phyloP scores from a whole-genome alignment of 2,329 filamentous ascomycete species.

The Venturia asperata region DNA sequence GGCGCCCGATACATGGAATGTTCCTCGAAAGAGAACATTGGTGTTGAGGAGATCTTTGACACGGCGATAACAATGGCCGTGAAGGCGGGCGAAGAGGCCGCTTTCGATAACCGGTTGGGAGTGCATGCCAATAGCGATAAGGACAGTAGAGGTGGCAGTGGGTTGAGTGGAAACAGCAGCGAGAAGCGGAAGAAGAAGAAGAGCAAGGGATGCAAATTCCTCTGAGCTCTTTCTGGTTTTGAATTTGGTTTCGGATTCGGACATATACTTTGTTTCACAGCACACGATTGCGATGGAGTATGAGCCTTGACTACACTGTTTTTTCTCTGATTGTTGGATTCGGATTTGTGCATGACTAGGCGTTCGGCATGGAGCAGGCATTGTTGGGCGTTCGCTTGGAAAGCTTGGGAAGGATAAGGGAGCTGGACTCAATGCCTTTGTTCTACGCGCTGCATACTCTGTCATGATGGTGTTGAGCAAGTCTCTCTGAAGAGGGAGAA shows the following conservation, averaged over 20 bases:
- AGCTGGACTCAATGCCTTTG: conserved; percentile 12
- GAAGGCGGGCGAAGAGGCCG: conserved; percentile 40
- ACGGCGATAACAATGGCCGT: conserved; percentile 85
- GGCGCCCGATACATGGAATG: conserved; percentile 94
- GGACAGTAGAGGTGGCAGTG: conserved; percentile 16
- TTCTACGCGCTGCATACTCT: background rate
- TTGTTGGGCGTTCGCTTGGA: background rate
- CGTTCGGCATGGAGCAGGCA: conserved; percentile 4
- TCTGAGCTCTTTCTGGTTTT: conserved; percentile 24
- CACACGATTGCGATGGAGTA: conserved; percentile 1
- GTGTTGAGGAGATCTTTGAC: conserved; percentile 95
- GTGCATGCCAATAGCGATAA: background rate
- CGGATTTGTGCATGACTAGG: background rate
- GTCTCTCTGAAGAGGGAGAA: background rate
- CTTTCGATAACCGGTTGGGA: background rate
- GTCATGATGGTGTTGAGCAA: background rate
- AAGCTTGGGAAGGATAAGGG: background rate
- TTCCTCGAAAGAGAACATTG: conserved; percentile 94
- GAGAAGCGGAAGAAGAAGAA: conserved; percentile 13
- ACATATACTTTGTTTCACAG: background rate
- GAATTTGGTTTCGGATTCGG: background rate
- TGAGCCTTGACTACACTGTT: background rate
- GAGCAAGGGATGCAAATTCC: conserved; percentile 33
- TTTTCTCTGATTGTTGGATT: background rate
- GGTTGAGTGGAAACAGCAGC: conserved; percentile 10